These are phyloP conservation scores for Baudoinia panamericana DNA, from an alignment of 495 filamentous ascomycete genomes.

Conservation along the genomic window DNA sequence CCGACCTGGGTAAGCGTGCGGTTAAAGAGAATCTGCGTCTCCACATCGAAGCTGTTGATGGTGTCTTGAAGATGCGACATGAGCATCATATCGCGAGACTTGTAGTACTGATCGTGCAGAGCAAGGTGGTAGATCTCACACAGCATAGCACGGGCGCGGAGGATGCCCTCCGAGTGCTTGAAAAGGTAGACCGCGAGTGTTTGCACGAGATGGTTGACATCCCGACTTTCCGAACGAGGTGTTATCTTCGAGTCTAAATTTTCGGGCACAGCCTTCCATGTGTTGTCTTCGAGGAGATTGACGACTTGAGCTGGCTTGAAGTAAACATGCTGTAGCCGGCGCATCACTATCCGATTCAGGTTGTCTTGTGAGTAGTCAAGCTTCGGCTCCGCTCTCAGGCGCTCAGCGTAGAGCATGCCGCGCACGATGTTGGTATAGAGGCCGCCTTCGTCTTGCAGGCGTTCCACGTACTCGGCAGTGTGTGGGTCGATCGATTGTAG, in stretches of 20 bases:
- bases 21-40: constrained; percentile 97
- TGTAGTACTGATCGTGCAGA: constrained; percentile 93
- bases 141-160: constrained; percentile 90
- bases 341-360: constrained; percentile 82
- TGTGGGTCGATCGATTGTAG: constrained; percentile 95
- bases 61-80: constrained; percentile 99
- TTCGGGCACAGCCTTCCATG: constrained; percentile 70
- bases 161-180: constrained; percentile 81
- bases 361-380: constrained; percentile 66
- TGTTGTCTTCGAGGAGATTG: constrained; percentile 78
- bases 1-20: constrained; percentile 94
- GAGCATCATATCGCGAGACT: constrained; percentile 94
- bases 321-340: constrained; percentile 91
- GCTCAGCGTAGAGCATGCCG: constrained; percentile 74
- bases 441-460: constrained; percentile 78
- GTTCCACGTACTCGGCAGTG: constrained; percentile 95
- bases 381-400: constrained; percentile 52
- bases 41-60: constrained; percentile 86
- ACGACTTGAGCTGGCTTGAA: constrained; percentile 97
- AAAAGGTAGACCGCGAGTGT: constrained; percentile 91
- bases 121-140: constrained; percentile 98
- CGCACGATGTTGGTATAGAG: constrained; percentile 86
- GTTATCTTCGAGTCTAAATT: constrained; percentile 67
- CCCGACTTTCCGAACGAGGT: constrained; percentile 46
- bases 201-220: constrained; percentile 65